Base-by-base conservation (phyloP, 208 protist genomes). In the Plasmodiophora brassicae region DNA sequence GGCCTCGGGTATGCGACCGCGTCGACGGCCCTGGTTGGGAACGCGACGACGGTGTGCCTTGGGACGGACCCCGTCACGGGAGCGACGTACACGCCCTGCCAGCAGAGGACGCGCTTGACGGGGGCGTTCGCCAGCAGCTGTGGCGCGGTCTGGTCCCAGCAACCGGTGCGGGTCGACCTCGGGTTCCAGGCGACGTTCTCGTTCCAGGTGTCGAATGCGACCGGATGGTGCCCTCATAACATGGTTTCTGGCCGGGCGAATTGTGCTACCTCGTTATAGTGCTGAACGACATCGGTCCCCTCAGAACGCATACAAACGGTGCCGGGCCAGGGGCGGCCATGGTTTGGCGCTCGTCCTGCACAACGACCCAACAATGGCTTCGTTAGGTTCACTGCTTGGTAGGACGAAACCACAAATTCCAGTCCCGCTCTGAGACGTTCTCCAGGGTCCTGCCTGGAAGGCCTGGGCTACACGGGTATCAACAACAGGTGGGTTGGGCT, bases 391-490 rank as follows among this genome's bases (percentile, higher is more conserved):
- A 5, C 41, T 78, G 10, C 32, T 78, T 32, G 65, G 65, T 32
- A 78, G 32, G 65, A 44, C 65, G 41, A n/a, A n/a, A 44, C 32
- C 20, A 44, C 41, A 78, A 5, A 78, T 78, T 32, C 65, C 32
- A 44, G 32, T 38, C 5, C 32, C 32, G 20, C 65, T 44, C 65
- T 5, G 41, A 38, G 41, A 38, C 65, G 65, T 44, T 78, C 20
- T 78, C 65, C 20, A 78, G 65, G 65, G n/a, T 8, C 10, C 5
- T 78, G 65, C n/a, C 14, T 14, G n/a, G n/a, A 78, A 36, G 65
- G 65, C 41, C 65, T 78, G 32, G 65, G 65, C 32, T 78, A 78
- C 41, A 78, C 65, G 5, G 65, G 65, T 44, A 78, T 78, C 65
- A 5, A 32, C n/a, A 78, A 78, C 65, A 78, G 65, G 65, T 78